A percentile compares a stretch with the other conserved stretches of the same genome.
phyloP scores from a whole-genome alignment of 202 grass and related monocot species.

The Dendrocalamus latiflorus region DNA sequence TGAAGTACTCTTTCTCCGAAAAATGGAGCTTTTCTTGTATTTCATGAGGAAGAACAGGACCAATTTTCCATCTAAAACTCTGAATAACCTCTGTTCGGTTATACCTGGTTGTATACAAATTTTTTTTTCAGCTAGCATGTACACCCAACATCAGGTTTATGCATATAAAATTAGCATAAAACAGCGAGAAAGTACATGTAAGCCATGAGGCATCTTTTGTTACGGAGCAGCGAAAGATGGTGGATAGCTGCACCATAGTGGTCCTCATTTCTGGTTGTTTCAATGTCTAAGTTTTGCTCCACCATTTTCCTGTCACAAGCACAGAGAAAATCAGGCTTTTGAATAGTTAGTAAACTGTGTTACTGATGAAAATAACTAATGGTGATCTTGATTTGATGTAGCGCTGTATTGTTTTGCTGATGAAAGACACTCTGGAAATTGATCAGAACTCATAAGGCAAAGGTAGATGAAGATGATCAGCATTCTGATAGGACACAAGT shows the following conservation, averaged over 20 bases:
- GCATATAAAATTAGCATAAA: not conserved
- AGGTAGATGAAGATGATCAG: not conserved
- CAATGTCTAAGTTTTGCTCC: slow-evolving; percentile 75
- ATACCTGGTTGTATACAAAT: slow-evolving; percentile 46
- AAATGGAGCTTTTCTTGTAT: slow-evolving; percentile 87
- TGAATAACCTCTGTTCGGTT: slow-evolving; percentile 74
- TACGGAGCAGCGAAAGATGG: slow-evolving; percentile 84
- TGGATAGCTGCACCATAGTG: slow-evolving; percentile 89
- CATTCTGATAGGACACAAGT: slow-evolving; percentile 13
- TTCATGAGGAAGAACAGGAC: slow-evolving; percentile 76
- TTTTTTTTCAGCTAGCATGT: not conserved
- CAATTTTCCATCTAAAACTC: slow-evolving; percentile 87
- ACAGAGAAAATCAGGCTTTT: not conserved
- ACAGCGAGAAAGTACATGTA: slow-evolving; percentile 56
- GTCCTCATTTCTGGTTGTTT: slow-evolving; percentile 81
- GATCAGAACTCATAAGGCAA: not conserved
- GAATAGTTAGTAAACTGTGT: not conserved
- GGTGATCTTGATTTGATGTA: not conserved
- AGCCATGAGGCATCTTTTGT: slow-evolving; percentile 97
- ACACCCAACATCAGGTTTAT: not conserved
- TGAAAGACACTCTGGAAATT: not conserved
- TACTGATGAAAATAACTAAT: not conserved
- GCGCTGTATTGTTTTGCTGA: not conserved
- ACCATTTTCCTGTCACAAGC: slow-evolving; percentile 68
- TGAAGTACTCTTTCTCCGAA: slow-evolving; percentile 87